Conservation (phyloP, 495 filamentous ascomycete genomes). For the Aspergillus steynii region DNA sequence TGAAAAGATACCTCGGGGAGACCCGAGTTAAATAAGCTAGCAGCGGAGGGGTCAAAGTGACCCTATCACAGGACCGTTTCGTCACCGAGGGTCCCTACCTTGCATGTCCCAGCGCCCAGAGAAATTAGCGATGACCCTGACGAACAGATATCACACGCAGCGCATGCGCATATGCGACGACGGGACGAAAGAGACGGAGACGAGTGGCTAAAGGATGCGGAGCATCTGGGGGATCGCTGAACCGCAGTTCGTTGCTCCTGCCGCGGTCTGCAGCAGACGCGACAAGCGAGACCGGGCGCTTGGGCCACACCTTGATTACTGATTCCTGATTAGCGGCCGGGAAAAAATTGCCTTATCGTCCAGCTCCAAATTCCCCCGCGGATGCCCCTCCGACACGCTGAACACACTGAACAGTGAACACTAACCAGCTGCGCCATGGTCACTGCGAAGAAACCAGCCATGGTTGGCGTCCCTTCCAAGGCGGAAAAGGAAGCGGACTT, state of each 20-base stretch:
- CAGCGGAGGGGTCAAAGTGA: slow-evolving; percentile 24
- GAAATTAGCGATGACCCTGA: slow-evolving; percentile 1
- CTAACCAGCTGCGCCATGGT: slow-evolving; percentile 12
- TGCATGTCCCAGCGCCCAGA: slow-evolving; percentile 15
- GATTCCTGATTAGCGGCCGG: slow-evolving; percentile 10
- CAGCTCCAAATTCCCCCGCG: neutral
- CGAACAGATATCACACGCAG: slow-evolving; percentile 1
- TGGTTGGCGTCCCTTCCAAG: slow-evolving; percentile 29
- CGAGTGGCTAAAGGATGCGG: slow-evolving; percentile 9
- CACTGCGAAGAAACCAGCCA: slow-evolving; percentile 17
- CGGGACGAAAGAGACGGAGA: slow-evolving; percentile 4
- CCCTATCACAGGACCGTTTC: slow-evolving; percentile 23
- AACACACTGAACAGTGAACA: slow-evolving; percentile 5
- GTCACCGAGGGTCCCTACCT: slow-evolving; percentile 19
- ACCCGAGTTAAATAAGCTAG: slow-evolving; percentile 1
- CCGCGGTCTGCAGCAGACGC: slow-evolving; percentile 27
- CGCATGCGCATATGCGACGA: neutral
- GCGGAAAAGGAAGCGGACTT: slow-evolving; percentile 57
- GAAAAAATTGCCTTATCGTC: slow-evolving; percentile 2
- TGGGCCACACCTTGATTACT: slow-evolving; percentile 47
- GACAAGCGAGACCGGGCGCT: slow-evolving; percentile 41
- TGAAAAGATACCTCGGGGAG: neutral
- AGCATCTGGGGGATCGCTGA: slow-evolving; percentile 26
- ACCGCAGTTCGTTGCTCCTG: slow-evolving; percentile 18
- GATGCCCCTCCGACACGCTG: neutral